Base-by-base conservation (phyloP, 2,329 filamentous ascomycete genomes). In the Fusarium torreyae region DNA sequence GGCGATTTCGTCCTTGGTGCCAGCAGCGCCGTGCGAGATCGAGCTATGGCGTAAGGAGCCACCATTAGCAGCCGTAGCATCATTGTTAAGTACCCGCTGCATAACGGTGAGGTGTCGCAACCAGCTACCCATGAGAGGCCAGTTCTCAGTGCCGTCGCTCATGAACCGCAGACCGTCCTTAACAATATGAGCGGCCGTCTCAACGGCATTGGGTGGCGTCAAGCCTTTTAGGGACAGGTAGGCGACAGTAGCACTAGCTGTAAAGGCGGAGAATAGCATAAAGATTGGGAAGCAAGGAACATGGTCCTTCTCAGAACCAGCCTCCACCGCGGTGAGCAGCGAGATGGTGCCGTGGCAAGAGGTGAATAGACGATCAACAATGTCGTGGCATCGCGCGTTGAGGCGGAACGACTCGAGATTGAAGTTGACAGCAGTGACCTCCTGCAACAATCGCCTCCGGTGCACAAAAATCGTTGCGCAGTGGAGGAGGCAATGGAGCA, bases 221-320 rank as follows among this genome's bases (percentile, higher is more conserved):
- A 89, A 76, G 11, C 87, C 86, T 78, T 89, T 89, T 45, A 89
- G 82, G n/a, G 87, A 88, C 31, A 89, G 81, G 76, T 88, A 89
- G 14, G 87, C 87, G 2, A 89, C 85, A 1, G 87, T 89, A 3
- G 87, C 87, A 64, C 87, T 87, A 3, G 87, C 86, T 0, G 87
- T 89, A 66, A 89, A 89, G 51, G 87, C 85, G 0, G 87, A 86
- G 75, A 89, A 89, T 14, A 89, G 80, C 87, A 89, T 89, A 65
- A 88, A 88, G 56, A 89, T 87, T 38, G 87, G 87, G 77, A 89
- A 88, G 76, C 85, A 88, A n/a, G 86, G 80, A n/a, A 85, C 81
- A 24, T 82, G 81, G 55, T 89, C 86, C 78, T 89, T 89, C 53
- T 89, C 87, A 2, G 84, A 81, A 11, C 86, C 86, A 13, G 81